Conservation (phyloP, 768 basidiomycete genomes). For the Chlorophyllum brunneum region DNA sequence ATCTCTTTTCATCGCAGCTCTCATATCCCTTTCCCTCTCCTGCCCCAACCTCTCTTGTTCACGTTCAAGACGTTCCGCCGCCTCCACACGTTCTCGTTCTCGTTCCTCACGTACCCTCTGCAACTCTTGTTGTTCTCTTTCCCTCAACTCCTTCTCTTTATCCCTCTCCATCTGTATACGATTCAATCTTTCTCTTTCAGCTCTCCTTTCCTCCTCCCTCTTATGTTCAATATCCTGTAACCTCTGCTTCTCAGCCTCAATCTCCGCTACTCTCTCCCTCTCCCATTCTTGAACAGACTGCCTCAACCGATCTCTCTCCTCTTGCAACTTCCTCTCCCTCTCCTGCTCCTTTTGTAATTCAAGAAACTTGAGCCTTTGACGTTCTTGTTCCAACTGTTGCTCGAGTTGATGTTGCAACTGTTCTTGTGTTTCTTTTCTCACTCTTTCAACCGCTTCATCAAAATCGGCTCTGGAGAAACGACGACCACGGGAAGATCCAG, state of each 20-base stretch:
- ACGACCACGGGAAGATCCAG: background rate
- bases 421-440: background rate
- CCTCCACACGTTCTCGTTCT: background rate
- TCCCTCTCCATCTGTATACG: background rate
- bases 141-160: background rate
- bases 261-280: background rate
- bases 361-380: background rate
- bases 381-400: background rate
- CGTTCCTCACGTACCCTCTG: background rate
- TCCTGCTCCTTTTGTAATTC: background rate
- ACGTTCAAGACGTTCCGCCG: background rate
- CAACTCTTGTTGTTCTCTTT: background rate
- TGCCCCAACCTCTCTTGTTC: background rate
- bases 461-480: background rate
- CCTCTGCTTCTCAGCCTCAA: no score
- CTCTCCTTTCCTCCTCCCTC: background rate
- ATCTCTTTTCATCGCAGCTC: background rate
- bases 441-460: background rate
- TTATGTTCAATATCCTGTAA: background rate
- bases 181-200: background rate
- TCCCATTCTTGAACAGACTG: background rate
- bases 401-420: constrained; percentile 5
- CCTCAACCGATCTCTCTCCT: background rate
- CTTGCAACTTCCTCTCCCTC: background rate
- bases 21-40: background rate